Evolutionary conservation across 495 filamentous ascomycete genomes (phyloP), one percentile per base, ranked within the genome.

Genomic region (Lasiosphaeriaceae sp.): DNA sequence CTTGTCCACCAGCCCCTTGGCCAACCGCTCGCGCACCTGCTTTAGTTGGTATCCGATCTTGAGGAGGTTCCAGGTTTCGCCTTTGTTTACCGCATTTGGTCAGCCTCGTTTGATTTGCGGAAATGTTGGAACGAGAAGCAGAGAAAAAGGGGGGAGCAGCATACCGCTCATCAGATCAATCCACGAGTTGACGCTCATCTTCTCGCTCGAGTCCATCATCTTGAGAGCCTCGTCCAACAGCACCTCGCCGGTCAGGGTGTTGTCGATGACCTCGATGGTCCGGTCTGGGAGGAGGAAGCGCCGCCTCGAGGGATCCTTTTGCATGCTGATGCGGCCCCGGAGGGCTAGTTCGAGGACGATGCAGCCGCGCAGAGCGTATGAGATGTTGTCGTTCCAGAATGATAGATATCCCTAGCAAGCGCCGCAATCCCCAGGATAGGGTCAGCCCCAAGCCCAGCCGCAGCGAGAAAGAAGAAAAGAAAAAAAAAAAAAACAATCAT

Each of bases 321-420:
- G 90, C 94, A 98, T 97, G 80, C 89, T 94, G 67, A 98, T 88
- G 55, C 94, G 90, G 63, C 95, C 95, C 54, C 95, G 82, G 74
- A 98, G 94, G 54, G 94, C 94, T 56, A 98, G 78, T 69, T 98
- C 94, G 66, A 97, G 90, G 58, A 98, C 95, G 68, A 98, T 97
- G 72, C 94, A 98, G 62, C 94, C 94, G 68, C 94, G 87, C 58
- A 98, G 78, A 56, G 94, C 94, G 72, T 98, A 98, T 26, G 92
- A 96, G 57, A 98, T 98, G 74, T 98, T 97, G 74, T 98, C 94
- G 70, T 98, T 98, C 94, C 94, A 98, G 75, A 97, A 97, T 8
- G 95, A 97, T 57, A 97, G 85, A 72, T 97, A 96, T 60, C 94
- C 94, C 90, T 96, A 21, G 8, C 41, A 17, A 24, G 17, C 3